Evolutionary conservation across 139 green algal species (phyloP).

Genomic region (Desmodesmus armatus): DNA sequence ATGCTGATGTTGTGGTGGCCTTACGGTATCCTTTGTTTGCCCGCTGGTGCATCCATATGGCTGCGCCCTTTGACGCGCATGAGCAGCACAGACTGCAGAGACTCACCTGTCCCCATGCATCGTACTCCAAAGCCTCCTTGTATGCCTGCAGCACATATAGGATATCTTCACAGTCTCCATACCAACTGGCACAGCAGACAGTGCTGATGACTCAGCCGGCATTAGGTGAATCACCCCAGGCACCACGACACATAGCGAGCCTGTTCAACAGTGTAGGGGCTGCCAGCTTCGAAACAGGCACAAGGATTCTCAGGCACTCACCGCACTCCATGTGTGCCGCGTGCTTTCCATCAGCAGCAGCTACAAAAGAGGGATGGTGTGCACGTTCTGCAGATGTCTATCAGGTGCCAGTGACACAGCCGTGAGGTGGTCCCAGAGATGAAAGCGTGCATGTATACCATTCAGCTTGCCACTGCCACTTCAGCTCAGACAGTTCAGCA

Average conservation of each 20-base stretch:
- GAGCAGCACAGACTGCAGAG: too few relatives aligned
- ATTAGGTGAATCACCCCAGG: too few relatives aligned
- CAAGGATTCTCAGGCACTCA: too few relatives aligned
- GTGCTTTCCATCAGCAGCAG: slow-evolving; percentile 30
- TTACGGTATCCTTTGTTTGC: too few relatives aligned
- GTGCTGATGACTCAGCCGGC: too few relatives aligned
- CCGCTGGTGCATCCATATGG: background rate
- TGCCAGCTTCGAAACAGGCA: too few relatives aligned
- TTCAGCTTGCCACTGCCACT: background rate
- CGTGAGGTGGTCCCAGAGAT: background rate
- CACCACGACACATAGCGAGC: too few relatives aligned
- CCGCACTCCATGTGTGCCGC: slow-evolving; percentile 17
- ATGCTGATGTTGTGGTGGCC: too few relatives aligned
- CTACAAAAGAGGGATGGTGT: background rate
- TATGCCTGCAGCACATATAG: too few relatives aligned
- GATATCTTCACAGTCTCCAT: too few relatives aligned
- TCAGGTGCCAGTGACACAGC: background rate
- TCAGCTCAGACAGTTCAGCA: background rate
- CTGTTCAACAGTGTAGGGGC: too few relatives aligned
- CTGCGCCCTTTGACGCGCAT: background rate
- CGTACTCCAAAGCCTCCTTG: slow-evolving; percentile 63
- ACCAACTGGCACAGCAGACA: too few relatives aligned
- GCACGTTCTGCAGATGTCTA: background rate
- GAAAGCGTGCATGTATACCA: background rate
- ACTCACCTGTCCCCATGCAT: slow-evolving; percentile 67